Evolutionary conservation across 257 asterid species (phyloP).

Genomic region (Plectranthus barbatus): DNA sequence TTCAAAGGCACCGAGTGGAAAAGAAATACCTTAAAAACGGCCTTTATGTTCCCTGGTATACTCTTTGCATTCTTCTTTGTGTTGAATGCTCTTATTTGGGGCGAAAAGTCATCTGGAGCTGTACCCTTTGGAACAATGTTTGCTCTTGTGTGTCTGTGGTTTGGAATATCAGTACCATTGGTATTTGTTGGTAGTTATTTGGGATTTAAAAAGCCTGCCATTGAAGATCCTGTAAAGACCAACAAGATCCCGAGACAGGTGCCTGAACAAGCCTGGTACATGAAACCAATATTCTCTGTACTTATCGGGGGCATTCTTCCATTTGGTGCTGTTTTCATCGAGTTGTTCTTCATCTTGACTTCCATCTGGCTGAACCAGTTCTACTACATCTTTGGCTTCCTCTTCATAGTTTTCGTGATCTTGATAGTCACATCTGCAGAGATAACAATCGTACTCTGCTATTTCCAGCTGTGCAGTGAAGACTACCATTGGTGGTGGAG

Average conservation of each 20-base stretch:
- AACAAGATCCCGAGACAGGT: constrained; percentile 78
- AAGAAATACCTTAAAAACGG: constrained; percentile 70
- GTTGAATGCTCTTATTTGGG: constrained; percentile 77
- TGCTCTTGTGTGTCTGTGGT: constrained; percentile 81
- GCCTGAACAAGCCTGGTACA: constrained; percentile 91
- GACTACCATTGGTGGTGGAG: constrained; percentile 98
- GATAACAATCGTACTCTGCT: constrained; percentile 80
- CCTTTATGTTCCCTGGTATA: constrained; percentile 83
- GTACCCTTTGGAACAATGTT: constrained; percentile 82
- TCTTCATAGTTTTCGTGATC: constrained; percentile 76
- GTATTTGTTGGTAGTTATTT: constrained; percentile 79
- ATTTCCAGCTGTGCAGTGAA: constrained; percentile 89
- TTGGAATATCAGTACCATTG: constrained; percentile 79
- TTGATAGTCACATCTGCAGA: constrained; percentile 74
- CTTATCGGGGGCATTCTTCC: constrained; percentile 89
- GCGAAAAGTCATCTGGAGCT: constrained; percentile 84
- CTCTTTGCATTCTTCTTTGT: constrained; percentile 65
- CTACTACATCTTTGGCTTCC: constrained; percentile 87
- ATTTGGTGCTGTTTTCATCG: constrained; percentile 89
- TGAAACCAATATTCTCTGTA: constrained; percentile 70
- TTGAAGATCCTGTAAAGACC: constrained; percentile 83
- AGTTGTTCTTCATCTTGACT: constrained; percentile 80
- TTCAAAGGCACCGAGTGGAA: constrained; percentile 84
- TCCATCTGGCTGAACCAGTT: constrained; percentile 93
- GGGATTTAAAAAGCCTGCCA: constrained; percentile 67